phyloP scores from a whole-genome alignment of 352 stramenopile species.

The Pythium diclinum region DNA sequence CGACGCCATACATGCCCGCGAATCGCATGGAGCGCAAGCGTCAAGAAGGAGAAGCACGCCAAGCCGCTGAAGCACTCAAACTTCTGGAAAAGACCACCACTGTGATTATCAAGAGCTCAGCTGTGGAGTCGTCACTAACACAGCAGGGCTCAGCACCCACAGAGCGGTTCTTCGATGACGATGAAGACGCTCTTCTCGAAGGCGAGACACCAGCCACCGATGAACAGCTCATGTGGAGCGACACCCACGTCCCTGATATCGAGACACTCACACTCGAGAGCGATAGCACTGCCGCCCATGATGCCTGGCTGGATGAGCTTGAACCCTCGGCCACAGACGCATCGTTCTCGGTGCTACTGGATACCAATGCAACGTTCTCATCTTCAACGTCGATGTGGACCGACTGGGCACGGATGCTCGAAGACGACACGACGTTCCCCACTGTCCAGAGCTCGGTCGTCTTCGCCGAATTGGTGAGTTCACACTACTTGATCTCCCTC shows the following conservation, averaged over 20 bases:
- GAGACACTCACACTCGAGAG: conserved; percentile 13
- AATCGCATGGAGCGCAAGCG: conserved; percentile 4
- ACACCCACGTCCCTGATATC: conserved; percentile 15
- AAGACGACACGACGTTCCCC: conserved; percentile 11
- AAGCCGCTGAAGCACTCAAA: background rate
- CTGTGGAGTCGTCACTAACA: background rate
- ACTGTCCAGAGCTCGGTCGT: conserved; percentile 23
- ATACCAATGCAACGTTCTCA: background rate
- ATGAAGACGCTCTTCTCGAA: background rate
- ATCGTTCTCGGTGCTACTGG: background rate
- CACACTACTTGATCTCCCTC: background rate
- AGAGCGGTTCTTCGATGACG: conserved; percentile 1
- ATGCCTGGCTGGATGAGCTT: background rate
- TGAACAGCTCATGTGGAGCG: background rate
- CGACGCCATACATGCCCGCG: conserved; percentile 8
- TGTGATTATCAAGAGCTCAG: background rate
- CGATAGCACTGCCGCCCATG: background rate
- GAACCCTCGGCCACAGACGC: background rate
- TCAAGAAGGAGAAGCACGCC: background rate
- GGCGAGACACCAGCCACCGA: background rate
- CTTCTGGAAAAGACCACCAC: background rate
- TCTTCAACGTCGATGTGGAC: background rate
- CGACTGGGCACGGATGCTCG: conserved; percentile 1
- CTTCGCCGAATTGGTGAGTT: conserved; percentile 24
- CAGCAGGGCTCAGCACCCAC: background rate